phyloP scores from a whole-genome alignment of 257 asterid genomes.

The Plantago major region DNA sequence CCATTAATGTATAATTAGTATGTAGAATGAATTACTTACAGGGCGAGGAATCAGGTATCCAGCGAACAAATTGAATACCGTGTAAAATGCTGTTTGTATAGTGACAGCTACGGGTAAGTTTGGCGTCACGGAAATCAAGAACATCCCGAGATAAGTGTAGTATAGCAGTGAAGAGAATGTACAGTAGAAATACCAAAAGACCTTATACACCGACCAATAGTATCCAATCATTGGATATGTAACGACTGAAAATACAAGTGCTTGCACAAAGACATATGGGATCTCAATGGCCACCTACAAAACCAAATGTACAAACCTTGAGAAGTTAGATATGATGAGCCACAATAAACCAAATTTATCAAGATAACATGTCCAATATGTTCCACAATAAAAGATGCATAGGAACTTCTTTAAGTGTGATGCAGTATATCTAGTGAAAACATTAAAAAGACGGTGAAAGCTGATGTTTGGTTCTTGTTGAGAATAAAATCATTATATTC shows the following conservation, averaged over 20 bases:
- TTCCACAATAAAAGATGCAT: background rate
- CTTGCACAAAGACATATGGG: conserved; percentile 43
- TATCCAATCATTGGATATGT: conserved; percentile 64
- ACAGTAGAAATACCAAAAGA: conserved; percentile 43
- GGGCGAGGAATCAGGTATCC: conserved; percentile 54
- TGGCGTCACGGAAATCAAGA: conserved; percentile 52
- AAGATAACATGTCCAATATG: background rate
- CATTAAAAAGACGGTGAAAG: too few relatives aligned
- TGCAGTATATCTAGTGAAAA: background rate
- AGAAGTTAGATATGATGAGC: too few relatives aligned
- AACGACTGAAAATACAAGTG: conserved; percentile 37
- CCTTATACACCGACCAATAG: conserved; percentile 39
- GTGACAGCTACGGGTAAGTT: conserved; percentile 50
- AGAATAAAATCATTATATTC: too few relatives aligned
- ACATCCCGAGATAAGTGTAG: conserved; percentile 55
- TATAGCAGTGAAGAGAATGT: conserved; percentile 46
- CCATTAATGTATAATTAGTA: background rate
- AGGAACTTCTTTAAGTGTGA: background rate
- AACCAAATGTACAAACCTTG: background rate
- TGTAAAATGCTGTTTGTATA: conserved; percentile 44
- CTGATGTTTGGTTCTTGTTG: too few relatives aligned
- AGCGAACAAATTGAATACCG: conserved; percentile 46
- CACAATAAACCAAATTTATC: background rate
- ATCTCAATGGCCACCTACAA: conserved; percentile 48
- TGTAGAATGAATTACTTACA: conserved; percentile 24